These are phyloP conservation scores for Plasmodium relictum DNA, from an alignment of 169 alveolate genomes.

Conservation along the genomic window DNA sequence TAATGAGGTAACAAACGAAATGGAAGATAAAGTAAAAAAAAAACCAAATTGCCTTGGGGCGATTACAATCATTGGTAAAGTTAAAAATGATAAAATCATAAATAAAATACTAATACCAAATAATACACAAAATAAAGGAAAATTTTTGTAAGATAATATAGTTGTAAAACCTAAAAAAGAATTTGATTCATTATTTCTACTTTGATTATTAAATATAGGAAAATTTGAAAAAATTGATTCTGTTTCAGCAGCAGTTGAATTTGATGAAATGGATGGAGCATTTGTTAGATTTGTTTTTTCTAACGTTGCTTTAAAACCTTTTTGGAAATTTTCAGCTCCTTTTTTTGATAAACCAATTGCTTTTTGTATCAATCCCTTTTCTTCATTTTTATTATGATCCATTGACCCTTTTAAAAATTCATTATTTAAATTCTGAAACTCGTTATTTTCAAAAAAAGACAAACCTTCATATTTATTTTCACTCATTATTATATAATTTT, in stretches of 20 bases:
- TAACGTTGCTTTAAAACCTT: slow-evolving; percentile 59
- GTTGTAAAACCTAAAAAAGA: slow-evolving; percentile 43
- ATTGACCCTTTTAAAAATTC: slow-evolving; percentile 56
- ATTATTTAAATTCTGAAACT: slow-evolving; percentile 32
- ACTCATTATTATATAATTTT: neutral
- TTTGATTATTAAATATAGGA: slow-evolving; percentile 49
- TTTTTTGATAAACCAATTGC: slow-evolving; percentile 65
- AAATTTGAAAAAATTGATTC: slow-evolving; percentile 73
- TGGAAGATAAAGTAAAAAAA: slow-evolving; percentile 61
- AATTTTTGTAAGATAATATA: slow-evolving; percentile 51
- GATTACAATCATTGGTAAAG: slow-evolving; percentile 73
- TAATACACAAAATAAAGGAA: slow-evolving; percentile 58
- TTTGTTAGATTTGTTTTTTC: slow-evolving; percentile 46
- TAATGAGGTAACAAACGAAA: slow-evolving; percentile 55
- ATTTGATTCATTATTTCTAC: slow-evolving; percentile 36
- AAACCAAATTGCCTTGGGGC: slow-evolving; percentile 70
- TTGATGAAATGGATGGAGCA: slow-evolving; percentile 46
- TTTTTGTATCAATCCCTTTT: slow-evolving; percentile 49
- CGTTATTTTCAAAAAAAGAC: slow-evolving; percentile 63
- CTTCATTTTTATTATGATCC: slow-evolving; percentile 30
- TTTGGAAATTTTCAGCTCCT: slow-evolving; percentile 70
- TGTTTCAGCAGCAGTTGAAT: slow-evolving; percentile 65
- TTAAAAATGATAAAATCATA: slow-evolving; percentile 45
- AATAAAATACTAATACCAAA: slow-evolving; percentile 66
- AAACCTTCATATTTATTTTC: slow-evolving; percentile 58